Base-by-base conservation (phyloP, 2,329 filamentous ascomycete species). In the Alternaria brassicicola region DNA sequence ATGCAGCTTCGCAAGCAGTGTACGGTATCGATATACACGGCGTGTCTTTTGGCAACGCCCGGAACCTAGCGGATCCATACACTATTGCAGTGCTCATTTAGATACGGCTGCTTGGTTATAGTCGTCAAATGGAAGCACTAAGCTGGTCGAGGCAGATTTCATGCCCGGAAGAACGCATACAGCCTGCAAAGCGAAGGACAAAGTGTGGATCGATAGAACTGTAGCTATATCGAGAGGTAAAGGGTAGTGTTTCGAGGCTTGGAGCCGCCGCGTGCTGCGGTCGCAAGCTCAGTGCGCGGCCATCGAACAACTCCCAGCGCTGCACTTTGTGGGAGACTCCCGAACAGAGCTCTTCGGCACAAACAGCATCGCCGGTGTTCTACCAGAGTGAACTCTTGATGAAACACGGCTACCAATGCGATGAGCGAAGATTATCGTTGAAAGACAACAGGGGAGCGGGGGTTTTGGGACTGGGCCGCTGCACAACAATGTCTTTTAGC, bases 401-500 rank as follows among this genome's bases (percentile, higher is more conserved):
- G 19, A 57, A 35, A 35, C 26, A 21, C 35, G 42, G 26, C 35
- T 19, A 25, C 25, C 30, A 31, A 59, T 17, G 33, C 17, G 13
- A 55, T 23, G 28, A 52, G 53, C n/a, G 31, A 41, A 17, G 33
- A 47, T 25, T 21, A 57, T 35, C 26, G 57, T 33, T 19, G 23
- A 38, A 42, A 30, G 35, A 58, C 57, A 47, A 41, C 57, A 52
- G 49, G 39, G 36, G 19, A 55, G 55, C 46, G 51, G 52, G 43
- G 36, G 36, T 19, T 13, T 36, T 41, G 39, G 41, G 46, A 36
- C 42, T 50, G 36, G 43, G 43, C 42, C 25, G 25, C 25, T 26
- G 38, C 55, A 45, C 25, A 17, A 35, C 26, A 42, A 53, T 21
- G 51, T 58, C 41, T 54, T 61, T 65, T 64, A 61, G 56, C 63